Evolutionary conservation across 2,329 filamentous ascomycete species (phyloP).

Genomic region (Fusarium sp.): DNA sequence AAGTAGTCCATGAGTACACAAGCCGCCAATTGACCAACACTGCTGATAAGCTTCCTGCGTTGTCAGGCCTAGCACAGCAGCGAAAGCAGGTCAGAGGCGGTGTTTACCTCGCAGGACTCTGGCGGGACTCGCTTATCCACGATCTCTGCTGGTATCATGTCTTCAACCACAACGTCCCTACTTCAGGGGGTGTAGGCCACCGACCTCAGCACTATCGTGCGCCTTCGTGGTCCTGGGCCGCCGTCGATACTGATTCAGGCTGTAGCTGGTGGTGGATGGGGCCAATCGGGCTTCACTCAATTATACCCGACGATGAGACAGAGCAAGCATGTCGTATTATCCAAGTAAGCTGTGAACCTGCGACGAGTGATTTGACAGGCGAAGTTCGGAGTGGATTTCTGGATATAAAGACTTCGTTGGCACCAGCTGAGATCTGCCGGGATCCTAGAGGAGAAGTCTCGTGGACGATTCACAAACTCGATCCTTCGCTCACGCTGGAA

Average conservation of each 20-base stretch:
- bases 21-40: background rate
- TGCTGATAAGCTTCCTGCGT: background rate
- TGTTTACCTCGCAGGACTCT: background rate
- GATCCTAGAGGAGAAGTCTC: background rate
- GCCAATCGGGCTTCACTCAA: background rate
- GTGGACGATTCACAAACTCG: background rate
- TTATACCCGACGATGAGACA: background rate
- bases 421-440: background rate
- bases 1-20: background rate
- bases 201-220: background rate
- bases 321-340: background rate
- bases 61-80: background rate
- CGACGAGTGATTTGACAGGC: background rate
- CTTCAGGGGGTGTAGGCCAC: background rate
- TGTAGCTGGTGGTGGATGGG: background rate
- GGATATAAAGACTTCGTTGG: background rate
- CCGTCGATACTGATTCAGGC: background rate
- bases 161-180: background rate
- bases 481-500: rapidly evolving
- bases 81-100: background rate
- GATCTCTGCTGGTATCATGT: background rate
- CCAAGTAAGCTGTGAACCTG: background rate
- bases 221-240: background rate
- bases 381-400: background rate
- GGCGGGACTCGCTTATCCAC: background rate